phyloP scores from a whole-genome alignment of 371 early-diverging fungal genomes.

The Ecytonucleospora hepatopenaei region DNA sequence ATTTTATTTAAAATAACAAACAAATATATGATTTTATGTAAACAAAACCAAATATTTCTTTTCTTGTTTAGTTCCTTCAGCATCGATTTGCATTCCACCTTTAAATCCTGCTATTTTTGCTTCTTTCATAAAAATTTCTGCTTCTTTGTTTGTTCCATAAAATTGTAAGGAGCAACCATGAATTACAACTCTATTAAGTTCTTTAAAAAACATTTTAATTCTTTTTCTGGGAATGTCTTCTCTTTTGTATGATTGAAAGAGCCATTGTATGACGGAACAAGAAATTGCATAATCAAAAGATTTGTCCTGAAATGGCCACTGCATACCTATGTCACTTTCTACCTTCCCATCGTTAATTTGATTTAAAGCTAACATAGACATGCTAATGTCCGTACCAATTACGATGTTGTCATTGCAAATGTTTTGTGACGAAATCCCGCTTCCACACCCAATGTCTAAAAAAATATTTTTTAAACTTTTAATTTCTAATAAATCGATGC shows the following conservation, averaged over 20 bases:
- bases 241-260: constrained; percentile 81
- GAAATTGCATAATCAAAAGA: constrained; percentile 92
- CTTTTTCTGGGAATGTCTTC: constrained; percentile 70
- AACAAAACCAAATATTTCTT: constrained; percentile 78
- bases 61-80: constrained; percentile 81
- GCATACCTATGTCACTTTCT: constrained; percentile 82
- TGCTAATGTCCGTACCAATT: constrained; percentile 88
- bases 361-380: constrained; percentile 65
- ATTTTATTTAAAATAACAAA: background rate
- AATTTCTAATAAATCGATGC: constrained; percentile 48
- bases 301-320: constrained; percentile 80
- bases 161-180: constrained; percentile 91
- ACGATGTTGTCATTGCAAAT: constrained; percentile 75
- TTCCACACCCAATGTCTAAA: constrained; percentile 90
- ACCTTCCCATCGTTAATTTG: constrained; percentile 5
- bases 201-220: constrained; percentile 74
- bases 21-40: too few relatives aligned
- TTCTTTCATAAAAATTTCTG: constrained; percentile 72
- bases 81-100: constrained; percentile 87
- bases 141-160: constrained; percentile 83
- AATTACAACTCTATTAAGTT: constrained; percentile 70
- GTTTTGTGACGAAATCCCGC: constrained; percentile 80
- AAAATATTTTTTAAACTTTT: constrained; percentile 53
- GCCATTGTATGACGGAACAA: constrained; percentile 93
- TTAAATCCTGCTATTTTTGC: constrained; percentile 80